Evolutionary conservation across 108 stramenopile genomes (phyloP).

Genomic region (Fragilariopsis cylindrus): DNA sequence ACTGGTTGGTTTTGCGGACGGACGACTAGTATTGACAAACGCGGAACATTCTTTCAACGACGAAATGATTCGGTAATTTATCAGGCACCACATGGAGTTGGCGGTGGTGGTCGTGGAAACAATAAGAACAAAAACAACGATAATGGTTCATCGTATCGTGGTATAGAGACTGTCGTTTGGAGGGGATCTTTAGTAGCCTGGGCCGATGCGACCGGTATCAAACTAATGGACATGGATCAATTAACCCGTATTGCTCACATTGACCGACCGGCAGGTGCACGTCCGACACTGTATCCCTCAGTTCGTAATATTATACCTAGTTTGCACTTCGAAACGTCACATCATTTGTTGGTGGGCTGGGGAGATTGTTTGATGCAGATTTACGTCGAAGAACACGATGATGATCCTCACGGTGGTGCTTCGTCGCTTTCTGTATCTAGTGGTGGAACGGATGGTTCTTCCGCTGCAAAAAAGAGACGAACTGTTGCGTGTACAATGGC

Average conservation of each 20-base stretch:
- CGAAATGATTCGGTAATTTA: conserved; percentile 51
- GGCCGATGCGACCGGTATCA: conserved; percentile 77
- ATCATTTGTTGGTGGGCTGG: conserved; percentile 70
- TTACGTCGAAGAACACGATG: conserved; percentile 40
- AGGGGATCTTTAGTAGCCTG: conserved; percentile 72
- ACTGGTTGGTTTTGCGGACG: conserved; percentile 72
- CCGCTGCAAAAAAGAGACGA: conserved; percentile 18
- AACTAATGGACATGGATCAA: conserved; percentile 66
- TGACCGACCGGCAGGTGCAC: conserved; percentile 82
- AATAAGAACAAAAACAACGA: conserved; percentile 1
- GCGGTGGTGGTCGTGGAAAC: not conserved
- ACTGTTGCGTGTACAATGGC: conserved; percentile 76
- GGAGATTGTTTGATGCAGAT: conserved; percentile 85
- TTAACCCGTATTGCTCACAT: conserved; percentile 80
- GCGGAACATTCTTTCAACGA: conserved; percentile 59
- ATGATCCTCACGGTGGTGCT: not conserved
- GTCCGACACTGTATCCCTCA: conserved; percentile 65
- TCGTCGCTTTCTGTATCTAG: conserved; percentile 6
- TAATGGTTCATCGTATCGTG: conserved; percentile 12
- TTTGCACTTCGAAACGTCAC: conserved; percentile 60
- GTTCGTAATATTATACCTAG: conserved; percentile 47
- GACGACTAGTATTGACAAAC: conserved; percentile 62
- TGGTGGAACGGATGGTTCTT: conserved; percentile 14
- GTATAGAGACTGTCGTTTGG: conserved; percentile 78
- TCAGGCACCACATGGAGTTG: conserved; percentile 36